Evolutionary conservation across 768 basidiomycete species (phyloP).

Genomic region (Boletus speciosus): DNA sequence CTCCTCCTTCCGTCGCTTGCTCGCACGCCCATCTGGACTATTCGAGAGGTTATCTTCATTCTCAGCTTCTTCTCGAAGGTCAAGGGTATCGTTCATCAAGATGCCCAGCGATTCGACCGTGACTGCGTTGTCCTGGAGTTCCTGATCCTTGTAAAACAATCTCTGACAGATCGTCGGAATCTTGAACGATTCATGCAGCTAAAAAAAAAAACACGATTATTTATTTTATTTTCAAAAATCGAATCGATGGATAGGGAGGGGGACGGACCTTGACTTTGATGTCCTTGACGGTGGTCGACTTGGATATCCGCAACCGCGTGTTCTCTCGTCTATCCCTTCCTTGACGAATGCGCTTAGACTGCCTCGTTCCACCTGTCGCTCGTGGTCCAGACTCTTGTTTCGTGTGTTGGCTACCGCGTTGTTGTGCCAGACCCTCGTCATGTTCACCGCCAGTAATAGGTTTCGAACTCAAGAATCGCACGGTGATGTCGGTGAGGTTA

Average conservation of each 20-base stretch:
- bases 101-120: constrained; percentile 53
- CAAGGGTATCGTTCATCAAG: constrained; percentile 60
- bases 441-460: constrained; percentile 31
- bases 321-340: constrained; percentile 48
- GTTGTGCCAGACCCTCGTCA: constrained; percentile 15
- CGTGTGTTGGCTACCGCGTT: constrained; percentile 28
- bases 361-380: constrained; percentile 45
- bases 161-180: constrained; percentile 79
- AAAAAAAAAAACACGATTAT: neutral
- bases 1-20: constrained; percentile 50
- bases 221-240: neutral
- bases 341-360: constrained; percentile 69
- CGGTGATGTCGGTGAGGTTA: constrained; percentile 56
- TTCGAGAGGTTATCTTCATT: constrained; percentile 53
- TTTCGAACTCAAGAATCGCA: constrained; percentile 43
- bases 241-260: neutral
- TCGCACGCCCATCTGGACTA: constrained; percentile 41
- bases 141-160: constrained; percentile 56
- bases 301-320: constrained; percentile 54
- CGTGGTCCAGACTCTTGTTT: constrained; percentile 36
- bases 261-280: constrained; percentile 66
- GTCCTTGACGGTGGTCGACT: constrained; percentile 70
- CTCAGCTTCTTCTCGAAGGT: constrained; percentile 62
- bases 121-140: constrained; percentile 59
- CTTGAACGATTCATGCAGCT: constrained; percentile 61